Evolutionary conservation across 2,329 filamentous ascomycete species (phyloP).

Genomic region (Fusarium pseudocircinatum): DNA sequence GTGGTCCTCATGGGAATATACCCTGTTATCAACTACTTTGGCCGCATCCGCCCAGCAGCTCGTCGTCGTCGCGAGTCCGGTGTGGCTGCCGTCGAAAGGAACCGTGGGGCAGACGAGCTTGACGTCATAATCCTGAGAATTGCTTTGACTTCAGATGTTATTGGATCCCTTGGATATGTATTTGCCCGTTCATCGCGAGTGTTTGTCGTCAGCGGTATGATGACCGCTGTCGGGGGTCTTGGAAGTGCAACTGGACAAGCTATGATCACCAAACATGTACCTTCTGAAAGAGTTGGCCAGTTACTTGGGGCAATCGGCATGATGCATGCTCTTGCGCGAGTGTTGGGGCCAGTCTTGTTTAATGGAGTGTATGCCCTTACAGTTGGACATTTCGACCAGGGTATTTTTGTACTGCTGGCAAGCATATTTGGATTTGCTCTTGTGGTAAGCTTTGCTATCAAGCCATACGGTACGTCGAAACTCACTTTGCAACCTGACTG

Average conservation of each 20-base stretch:
- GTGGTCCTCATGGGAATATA: conserved; percentile 78
- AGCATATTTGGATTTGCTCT: conserved; percentile 74
- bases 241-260: conserved; percentile 87
- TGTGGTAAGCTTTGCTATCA: conserved; percentile 74
- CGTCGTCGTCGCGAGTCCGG: conserved; percentile 52
- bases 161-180: conserved; percentile 80
- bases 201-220: conserved; percentile 76
- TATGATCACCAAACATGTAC: conserved; percentile 89
- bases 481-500: no score
- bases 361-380: conserved; percentile 88
- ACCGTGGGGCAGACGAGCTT: conserved; percentile 77
- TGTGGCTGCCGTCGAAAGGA: conserved; percentile 55
- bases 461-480: conserved; percentile 75
- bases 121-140: conserved; percentile 81
- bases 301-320: conserved; percentile 89
- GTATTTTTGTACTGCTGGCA: conserved; percentile 81
- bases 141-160: conserved; percentile 78
- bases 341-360: conserved; percentile 83
- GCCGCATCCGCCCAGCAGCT: conserved; percentile 66
- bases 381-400: conserved; percentile 79
- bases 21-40: conserved; percentile 78
- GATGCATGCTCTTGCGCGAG: conserved; percentile 81
- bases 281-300: conserved; percentile 81
- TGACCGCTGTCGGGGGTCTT: conserved; percentile 83
- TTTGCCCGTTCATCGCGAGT: conserved; percentile 68